These are phyloP conservation scores for Lactarius hengduanensis DNA, from an alignment of 768 basidiomycete species.

Conservation along the genomic window DNA sequence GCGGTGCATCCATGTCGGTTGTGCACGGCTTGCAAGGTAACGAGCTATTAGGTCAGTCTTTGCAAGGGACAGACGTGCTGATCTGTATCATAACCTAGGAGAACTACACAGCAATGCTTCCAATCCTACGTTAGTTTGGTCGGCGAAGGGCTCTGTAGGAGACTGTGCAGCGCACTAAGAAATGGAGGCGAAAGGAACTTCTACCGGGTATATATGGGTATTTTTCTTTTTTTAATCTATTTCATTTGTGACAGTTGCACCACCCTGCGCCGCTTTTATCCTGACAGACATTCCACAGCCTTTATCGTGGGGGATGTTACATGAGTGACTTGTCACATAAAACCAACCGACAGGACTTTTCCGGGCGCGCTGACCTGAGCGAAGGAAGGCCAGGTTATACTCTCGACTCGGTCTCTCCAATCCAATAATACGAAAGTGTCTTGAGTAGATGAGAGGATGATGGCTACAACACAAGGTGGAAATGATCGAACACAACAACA, in stretches of 20 bases:
- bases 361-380: neutral
- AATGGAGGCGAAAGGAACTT: neutral
- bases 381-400: neutral
- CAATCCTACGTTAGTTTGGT: neutral
- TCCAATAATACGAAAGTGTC: neutral
- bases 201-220: neutral
- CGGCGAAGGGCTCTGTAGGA: neutral
- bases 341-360: neutral
- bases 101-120: neutral
- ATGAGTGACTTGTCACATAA: neutral
- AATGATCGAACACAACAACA: neutral
- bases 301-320: neutral
- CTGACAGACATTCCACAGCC: neutral
- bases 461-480: conserved; percentile 21
- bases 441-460: conserved; percentile 7
- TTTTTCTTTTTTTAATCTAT: neutral
- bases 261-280: neutral
- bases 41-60: neutral
- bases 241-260: neutral
- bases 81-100: neutral
- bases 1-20: neutral
- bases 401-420: neutral
- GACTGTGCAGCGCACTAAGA: neutral
- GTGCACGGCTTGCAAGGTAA: neutral
- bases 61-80: neutral